These are phyloP conservation scores for Fusarium lyarnte DNA, from an alignment of 2,329 filamentous ascomycete species.

Conservation along the genomic window DNA sequence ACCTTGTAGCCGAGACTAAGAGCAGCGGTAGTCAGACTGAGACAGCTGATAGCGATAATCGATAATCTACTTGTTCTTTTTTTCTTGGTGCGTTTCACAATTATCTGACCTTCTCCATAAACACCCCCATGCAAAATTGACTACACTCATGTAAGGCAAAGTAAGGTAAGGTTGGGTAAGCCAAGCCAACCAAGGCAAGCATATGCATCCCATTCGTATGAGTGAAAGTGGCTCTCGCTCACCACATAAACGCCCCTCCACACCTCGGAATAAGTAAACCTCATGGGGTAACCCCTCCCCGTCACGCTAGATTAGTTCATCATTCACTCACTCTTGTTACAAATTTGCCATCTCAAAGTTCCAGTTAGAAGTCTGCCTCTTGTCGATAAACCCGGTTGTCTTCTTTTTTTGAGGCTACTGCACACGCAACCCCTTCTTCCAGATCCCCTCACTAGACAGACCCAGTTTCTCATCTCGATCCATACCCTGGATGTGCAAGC, in stretches of 20 bases:
- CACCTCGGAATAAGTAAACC: slow-evolving; percentile 30
- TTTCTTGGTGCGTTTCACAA: slow-evolving; percentile 33
- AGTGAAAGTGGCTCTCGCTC: slow-evolving; percentile 12
- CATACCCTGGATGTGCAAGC: slow-evolving; percentile 26
- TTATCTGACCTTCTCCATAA: slow-evolving; percentile 6
- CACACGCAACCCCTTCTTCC: slow-evolving; percentile 13
- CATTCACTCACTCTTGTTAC: slow-evolving; percentile 1
- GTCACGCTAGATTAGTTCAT: slow-evolving; percentile 29
- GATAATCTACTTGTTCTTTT: slow-evolving; percentile 8
- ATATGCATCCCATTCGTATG: slow-evolving; percentile 19
- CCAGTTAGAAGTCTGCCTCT: not conserved
- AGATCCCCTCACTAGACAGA: slow-evolving; percentile 8
- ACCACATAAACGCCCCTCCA: slow-evolving; percentile 9
- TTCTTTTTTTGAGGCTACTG: not conserved
- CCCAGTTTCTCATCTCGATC: slow-evolving; percentile 36
- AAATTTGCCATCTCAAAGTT: not conserved
- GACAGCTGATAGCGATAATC: slow-evolving; percentile 22
- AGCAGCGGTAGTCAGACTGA: slow-evolving; percentile 18
- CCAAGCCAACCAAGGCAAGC: slow-evolving; percentile 14
- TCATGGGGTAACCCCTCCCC: slow-evolving; percentile 39
- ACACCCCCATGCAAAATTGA: slow-evolving; percentile 21
- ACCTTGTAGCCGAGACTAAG: slow-evolving; percentile 20
- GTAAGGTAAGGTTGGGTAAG: slow-evolving; percentile 1
- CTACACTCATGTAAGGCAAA: slow-evolving; percentile 7
- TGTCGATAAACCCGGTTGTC: slow-evolving; percentile 7